Percentiles rank a stretch among this genome's conserved stretches.
phyloP scores from a whole-genome alignment of 805 yeast species.

The Wickerhamiella occidentalis region DNA sequence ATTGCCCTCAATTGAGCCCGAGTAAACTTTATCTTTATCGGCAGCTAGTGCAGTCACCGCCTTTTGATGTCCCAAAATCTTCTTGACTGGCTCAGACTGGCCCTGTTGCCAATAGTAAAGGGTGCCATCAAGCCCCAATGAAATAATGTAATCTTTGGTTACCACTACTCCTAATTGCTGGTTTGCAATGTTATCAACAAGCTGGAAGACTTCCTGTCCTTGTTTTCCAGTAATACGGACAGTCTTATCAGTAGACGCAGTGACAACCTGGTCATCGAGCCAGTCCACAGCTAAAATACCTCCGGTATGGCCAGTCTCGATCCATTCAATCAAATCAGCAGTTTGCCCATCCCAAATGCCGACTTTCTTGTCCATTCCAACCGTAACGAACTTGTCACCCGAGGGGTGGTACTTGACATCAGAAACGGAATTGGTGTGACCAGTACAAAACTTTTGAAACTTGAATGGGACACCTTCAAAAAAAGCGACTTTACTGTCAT shows the following conservation, averaged over 20 bases:
- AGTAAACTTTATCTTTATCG: conserved; percentile 26
- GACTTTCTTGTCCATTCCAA: conserved; percentile 71
- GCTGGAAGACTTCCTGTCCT: conserved; percentile 29
- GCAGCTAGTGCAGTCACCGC: conserved; percentile 51
- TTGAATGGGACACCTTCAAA: conserved; percentile 90
- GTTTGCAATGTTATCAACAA: conserved; percentile 38
- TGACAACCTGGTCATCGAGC: conserved; percentile 41
- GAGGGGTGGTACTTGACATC: conserved; percentile 75
- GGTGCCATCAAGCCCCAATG: conserved; percentile 62
- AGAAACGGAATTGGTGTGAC: conserved; percentile 66
- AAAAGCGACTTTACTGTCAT: conserved; percentile 75
- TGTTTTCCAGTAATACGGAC: conserved; percentile 53
- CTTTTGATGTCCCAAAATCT: conserved; percentile 69
- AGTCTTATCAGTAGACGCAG: conserved; percentile 73
- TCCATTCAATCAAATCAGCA: conserved; percentile 55
- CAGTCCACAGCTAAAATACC: conserved; percentile 73
- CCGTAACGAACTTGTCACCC: conserved; percentile 63
- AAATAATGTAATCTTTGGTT: conserved; percentile 46
- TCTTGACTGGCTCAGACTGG: conserved; percentile 28
- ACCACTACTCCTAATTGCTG: conserved; percentile 75
- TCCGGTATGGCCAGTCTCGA: conserved; percentile 47
- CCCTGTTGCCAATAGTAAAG: conserved; percentile 44
- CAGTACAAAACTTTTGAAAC: conserved; percentile 57
- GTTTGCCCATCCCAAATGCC: conserved; percentile 76
- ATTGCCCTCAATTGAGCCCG: conserved; percentile 80